Evolutionary conservation across 2,329 filamentous ascomycete species (phyloP), one percentile per base, ranked within the genome.

Genomic region (Trichoderma sp.): DNA sequence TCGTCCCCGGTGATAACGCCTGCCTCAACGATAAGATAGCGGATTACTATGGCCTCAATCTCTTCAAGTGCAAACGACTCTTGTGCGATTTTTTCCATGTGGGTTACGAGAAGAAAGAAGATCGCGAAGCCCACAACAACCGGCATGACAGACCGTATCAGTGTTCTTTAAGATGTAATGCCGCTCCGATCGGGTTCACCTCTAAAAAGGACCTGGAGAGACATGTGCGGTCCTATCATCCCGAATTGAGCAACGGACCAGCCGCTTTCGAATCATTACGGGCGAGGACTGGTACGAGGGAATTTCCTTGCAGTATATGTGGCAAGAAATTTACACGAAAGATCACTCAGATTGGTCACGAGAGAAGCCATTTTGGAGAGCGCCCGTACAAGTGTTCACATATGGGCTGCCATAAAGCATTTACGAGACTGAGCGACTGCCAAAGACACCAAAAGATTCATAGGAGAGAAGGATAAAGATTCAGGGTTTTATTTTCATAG

Each of bases 301-400:
- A 27, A 3, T 64, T 64, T 5, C n/a, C 34, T 13, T 64, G 60
- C 34, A 64, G 34, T 13, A 5, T 64, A 7, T 64, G 60, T 34
- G 60, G 48, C 25, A 64, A 53, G 12, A 5, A 37, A 4, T 64
- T 64, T 15, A 64, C 60, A 12, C 45, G 60, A 5, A 64, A 64
- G 50, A 53, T 64, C 0, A 64, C 48, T 2, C 60, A 29, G 17
- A 17, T 17, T 3, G 48, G 60, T 15, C 60, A 64, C 8, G 60
- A 64, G 25, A 64, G 60, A 19, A 64, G 60, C 17, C 60, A 64
- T 25, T 64, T 64, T 42, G 60, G 60, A 22, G 60, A 64, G 48
- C 48, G 45, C 10, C 60, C 60, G 8, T 64, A 22, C n/a, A 53
- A 39, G 25, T 64, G 60, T 17, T 32, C 60, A 17, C 27, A 48